Base-by-base conservation (phyloP, 2,329 filamentous ascomycete genomes). In the Sphaerulina vaccinii region DNA sequence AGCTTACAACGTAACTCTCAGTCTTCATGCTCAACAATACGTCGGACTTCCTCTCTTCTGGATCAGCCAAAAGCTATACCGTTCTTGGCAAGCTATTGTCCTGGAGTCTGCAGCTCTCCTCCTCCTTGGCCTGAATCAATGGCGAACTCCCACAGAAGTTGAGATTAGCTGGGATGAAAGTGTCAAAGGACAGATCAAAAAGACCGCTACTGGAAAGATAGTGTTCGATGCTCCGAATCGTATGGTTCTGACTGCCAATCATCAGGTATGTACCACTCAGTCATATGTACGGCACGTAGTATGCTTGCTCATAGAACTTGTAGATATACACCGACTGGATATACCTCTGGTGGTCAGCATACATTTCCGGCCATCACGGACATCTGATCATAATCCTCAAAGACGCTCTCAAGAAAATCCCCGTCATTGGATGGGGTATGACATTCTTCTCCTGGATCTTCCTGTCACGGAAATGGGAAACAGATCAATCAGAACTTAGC, bases 271-370 rank as follows among this genome's bases (percentile, higher is more conserved):
- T 24, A 6, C 6, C 10, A 9, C 2, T 22, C 19, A 23, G 22
- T 35, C 16, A 1, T 6, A 36, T 32, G 19, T 46, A 2, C 7
- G 11, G 13, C n/a, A 29, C 18, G 13, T 35, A 15, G 13, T n/a
- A n/a, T 15, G 13, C 27, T 35, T 24, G 11, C n/a, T 39, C 48
- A 44, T 18, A 51, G 19, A 22, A n/a, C 9, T 27, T n/a, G n/a
- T 22, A 51, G 48, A 70, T 77, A 51, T 62, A 66, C 70, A 91
- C 88, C 5, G 89, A 95, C 72, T 95, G 89, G 89, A 71, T 95
- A 16, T 95, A 95, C 68, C 80, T 95, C n/a, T 95, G 89, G 89
- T 95, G 90, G 90, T 82, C 86, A 18, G 86, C 83, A 42, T 95
- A 95, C 65, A 86, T 87, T 27, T 83, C 85, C 40, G 32, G 37